phyloP scores from a whole-genome alignment of 148 eudicot genomes.

The Rhododendron henanense region DNA sequence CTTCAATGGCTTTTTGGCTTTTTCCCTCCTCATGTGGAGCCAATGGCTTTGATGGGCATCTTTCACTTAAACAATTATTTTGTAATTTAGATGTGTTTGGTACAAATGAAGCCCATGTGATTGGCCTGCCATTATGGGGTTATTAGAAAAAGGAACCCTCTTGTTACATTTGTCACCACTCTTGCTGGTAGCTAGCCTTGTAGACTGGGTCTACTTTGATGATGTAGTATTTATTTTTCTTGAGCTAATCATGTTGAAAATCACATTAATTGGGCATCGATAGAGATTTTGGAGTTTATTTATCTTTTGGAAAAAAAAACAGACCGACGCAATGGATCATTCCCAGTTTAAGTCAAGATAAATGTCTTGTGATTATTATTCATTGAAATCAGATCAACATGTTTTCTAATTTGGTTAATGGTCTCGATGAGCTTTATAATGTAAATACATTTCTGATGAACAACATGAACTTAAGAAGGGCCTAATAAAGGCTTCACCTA shows the following conservation, averaged over 20 bases:
- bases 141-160: neutral
- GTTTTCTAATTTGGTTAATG: neutral
- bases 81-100: slow-evolving; percentile 4
- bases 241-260: neutral
- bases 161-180: neutral
- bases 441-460: too few relatives aligned
- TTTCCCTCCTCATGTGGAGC: neutral
- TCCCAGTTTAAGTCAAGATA: neutral
- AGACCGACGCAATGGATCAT: neutral
- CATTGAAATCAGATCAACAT: neutral
- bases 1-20: slow-evolving; percentile 8
- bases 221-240: too few relatives aligned
- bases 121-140: neutral
- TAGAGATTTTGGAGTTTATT: too few relatives aligned
- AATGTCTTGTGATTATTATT: neutral
- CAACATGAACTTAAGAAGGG: neutral
- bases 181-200: neutral
- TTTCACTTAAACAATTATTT: slow-evolving; percentile 4
- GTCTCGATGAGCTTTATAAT: neutral
- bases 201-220: neutral
- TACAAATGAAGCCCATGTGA: neutral
- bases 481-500: neutral
- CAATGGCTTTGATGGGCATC: slow-evolving; percentile 13
- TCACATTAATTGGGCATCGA: too few relatives aligned
- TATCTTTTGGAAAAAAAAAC: neutral